These are phyloP conservation scores for Aspergillus haitiensis DNA, from an alignment of 495 filamentous ascomycete genomes.

Conservation along the genomic window DNA sequence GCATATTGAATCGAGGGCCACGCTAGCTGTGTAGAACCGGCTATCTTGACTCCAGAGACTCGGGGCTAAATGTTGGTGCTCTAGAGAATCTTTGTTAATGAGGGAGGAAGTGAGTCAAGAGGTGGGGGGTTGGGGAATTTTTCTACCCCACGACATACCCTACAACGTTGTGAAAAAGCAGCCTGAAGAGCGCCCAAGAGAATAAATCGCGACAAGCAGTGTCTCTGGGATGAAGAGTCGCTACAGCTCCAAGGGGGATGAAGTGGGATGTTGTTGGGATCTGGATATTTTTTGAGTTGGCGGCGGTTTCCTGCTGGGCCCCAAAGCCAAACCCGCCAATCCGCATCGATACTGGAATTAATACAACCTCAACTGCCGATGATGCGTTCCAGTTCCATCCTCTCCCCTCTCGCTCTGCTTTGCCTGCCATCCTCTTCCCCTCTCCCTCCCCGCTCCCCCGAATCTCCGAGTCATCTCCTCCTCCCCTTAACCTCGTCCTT, in stretches of 20 bases:
- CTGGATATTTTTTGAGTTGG: not conserved
- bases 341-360: too few relatives aligned
- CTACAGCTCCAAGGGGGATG: not conserved
- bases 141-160: not conserved
- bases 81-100: not conserved
- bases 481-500: not conserved
- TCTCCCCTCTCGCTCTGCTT: not conserved
- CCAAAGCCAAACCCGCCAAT: too few relatives aligned
- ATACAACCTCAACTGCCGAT: constrained; percentile 1
- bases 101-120: not conserved
- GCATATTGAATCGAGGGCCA: constrained; percentile 39
- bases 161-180: not conserved
- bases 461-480: not conserved
- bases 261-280: not conserved
- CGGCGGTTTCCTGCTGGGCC: too few relatives aligned
- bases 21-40: not conserved
- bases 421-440: constrained; percentile 10
- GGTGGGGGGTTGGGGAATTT: not conserved
- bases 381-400: constrained; percentile 2
- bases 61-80: not conserved
- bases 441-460: constrained; percentile 15
- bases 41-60: not conserved
- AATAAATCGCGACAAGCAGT: too few relatives aligned
- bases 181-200: too few relatives aligned
- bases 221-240: too few relatives aligned